These are phyloP conservation scores for Lyophyllum atratum DNA, from an alignment of 768 basidiomycete genomes.

Conservation along the genomic window DNA sequence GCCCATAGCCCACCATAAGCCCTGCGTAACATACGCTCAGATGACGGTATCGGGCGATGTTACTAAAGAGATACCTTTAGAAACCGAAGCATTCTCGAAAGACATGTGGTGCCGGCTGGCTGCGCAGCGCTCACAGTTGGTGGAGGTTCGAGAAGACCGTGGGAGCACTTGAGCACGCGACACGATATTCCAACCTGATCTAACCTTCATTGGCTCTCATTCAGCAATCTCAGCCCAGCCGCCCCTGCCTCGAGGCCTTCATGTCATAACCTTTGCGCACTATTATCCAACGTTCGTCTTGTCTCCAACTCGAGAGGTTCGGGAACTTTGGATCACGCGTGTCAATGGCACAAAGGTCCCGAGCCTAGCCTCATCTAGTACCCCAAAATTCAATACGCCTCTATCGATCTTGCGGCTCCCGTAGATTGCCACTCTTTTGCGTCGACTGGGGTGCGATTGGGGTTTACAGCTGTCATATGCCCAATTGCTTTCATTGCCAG, in stretches of 20 bases:
- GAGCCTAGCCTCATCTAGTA: constrained; percentile 2
- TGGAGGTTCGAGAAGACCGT: constrained; percentile 1
- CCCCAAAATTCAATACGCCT: constrained; percentile 2
- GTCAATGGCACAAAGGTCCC: constrained; percentile 8
- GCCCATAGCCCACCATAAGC: constrained; percentile 70
- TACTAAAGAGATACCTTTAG: constrained; percentile 59
- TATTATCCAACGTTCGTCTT: not conserved
- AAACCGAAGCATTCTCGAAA: constrained; percentile 81
- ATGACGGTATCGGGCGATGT: not conserved
- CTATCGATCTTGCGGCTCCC: constrained; percentile 4
- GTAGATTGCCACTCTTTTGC: not conserved
- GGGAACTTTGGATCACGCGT: not conserved
- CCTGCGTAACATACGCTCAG: constrained; percentile 42
- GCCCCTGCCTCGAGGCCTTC: not conserved
- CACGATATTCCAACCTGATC: not conserved
- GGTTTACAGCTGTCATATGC: constrained; percentile 4
- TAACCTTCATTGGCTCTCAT: not conserved
- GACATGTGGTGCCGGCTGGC: constrained; percentile 55
- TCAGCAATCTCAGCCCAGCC: not conserved
- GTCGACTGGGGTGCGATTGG: not conserved
- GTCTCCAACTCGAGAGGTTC: not conserved
- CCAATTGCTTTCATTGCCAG: not conserved
- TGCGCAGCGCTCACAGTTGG: not conserved
- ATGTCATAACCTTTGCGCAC: constrained; percentile 5
- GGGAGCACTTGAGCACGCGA: constrained; percentile 3